Evolutionary conservation across 1,284 basidiomycete species (phyloP).

Genomic region (Takashimella koratensis): DNA sequence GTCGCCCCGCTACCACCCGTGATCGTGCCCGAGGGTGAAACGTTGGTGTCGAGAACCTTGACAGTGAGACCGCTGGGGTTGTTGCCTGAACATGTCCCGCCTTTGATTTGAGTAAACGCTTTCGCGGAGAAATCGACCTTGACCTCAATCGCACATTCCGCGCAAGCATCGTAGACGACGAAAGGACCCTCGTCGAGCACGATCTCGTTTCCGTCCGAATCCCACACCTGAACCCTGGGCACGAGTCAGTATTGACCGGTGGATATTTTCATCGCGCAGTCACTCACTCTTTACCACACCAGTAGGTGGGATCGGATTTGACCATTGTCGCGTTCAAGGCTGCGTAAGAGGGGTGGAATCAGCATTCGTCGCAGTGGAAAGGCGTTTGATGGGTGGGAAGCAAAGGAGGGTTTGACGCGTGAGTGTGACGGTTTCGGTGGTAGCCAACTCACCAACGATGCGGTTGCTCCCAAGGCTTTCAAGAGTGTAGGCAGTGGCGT

Average conservation of each 20-base stretch:
- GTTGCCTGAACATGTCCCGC: constrained; percentile 17
- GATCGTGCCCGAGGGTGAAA: constrained; percentile 3
- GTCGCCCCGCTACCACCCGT: background rate
- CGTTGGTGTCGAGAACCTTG: constrained; percentile 28
- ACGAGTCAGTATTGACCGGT: no score
- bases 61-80: constrained; percentile 28
- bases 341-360: background rate
- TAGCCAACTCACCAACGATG: constrained; percentile 2
- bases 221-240: background rate
- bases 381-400: no score
- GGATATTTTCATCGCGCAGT: no score
- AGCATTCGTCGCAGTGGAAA: no score
- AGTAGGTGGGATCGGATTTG: constrained; percentile 8
- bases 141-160: constrained; percentile 16
- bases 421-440: no score
- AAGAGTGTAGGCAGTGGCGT: constrained; percentile 6
- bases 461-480: background rate
- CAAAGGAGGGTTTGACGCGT: no score
- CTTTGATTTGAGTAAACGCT: constrained; percentile 12
- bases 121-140: constrained; percentile 34
- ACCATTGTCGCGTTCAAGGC: constrained; percentile 22
- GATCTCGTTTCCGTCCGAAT: background rate
- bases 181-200: constrained; percentile 13
- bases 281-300: constrained; percentile 25
- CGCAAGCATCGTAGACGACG: constrained; percentile 35